A percentile compares a stretch with the other conserved stretches of the same genome.
Evolutionary conservation across 2,329 filamentous ascomycete genomes (phyloP).

Genomic region (Colletotrichum liaoningense): DNA sequence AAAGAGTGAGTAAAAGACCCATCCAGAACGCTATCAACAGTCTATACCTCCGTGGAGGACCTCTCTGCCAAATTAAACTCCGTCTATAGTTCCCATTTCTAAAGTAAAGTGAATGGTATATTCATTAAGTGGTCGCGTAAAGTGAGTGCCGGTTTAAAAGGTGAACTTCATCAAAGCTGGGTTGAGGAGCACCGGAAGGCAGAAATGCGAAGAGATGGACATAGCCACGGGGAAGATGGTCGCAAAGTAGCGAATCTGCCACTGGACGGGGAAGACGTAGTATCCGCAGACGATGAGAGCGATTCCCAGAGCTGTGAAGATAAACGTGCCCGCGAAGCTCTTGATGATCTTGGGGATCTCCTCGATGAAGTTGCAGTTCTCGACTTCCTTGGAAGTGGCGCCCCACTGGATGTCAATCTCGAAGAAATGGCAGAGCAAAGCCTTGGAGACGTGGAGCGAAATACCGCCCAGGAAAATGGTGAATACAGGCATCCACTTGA

Average conservation of each 20-base stretch:
- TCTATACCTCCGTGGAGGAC: conserved; percentile 1
- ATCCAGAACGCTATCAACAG: not conserved
- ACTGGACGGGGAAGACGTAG: conserved; percentile 59
- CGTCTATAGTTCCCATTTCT: conserved; percentile 11
- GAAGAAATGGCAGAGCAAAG: conserved; percentile 56
- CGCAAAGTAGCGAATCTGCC: conserved; percentile 67
- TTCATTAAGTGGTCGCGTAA: not conserved
- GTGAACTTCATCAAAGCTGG: conserved; percentile 73
- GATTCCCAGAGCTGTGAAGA: conserved; percentile 58
- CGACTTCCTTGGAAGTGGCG: conserved; percentile 69
- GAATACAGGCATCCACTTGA: conserved; percentile 71
- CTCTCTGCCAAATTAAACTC: not conserved
- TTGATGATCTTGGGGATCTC: conserved; percentile 66
- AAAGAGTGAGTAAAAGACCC: too few relatives aligned
- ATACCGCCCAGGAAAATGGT: conserved; percentile 57
- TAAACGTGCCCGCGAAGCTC: conserved; percentile 63
- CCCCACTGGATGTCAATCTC: conserved; percentile 60
- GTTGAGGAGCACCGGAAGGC: conserved; percentile 70
- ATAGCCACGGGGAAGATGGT: conserved; percentile 69
- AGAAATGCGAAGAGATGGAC: conserved; percentile 65
- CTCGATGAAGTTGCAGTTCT: conserved; percentile 66
- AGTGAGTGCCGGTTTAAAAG: conserved; percentile 52
- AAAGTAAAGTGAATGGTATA: not conserved
- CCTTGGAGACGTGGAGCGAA: conserved; percentile 54
- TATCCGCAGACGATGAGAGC: conserved; percentile 58